Evolutionary conservation across 345 rosid species (phyloP), one percentile per base, ranked within the genome.

Genomic region (Excoecaria cochinchinensis): DNA sequence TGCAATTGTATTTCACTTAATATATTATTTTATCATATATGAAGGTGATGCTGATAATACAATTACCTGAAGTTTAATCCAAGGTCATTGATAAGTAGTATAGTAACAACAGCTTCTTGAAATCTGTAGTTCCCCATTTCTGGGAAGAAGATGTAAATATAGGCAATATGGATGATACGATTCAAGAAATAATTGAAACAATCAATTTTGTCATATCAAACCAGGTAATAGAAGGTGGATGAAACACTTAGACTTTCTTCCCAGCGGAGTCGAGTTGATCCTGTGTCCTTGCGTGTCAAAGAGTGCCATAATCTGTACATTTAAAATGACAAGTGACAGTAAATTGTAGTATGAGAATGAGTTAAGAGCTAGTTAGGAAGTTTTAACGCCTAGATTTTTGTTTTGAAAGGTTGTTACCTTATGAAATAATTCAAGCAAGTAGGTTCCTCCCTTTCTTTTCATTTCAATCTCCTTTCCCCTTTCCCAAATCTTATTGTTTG

Each of bases 71-170:
- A 53, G 22, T n/a, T 14, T 17, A 69, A 52, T 24, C 31, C 17
- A 59, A 44, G 15, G 56, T 17, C 44, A 17, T 10, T 8, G 46
- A 58, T 73, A 52, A 5, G 17, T 25, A 38, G 70, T 73, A 36
- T 19, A n/a, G 47, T 73, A 4, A 1, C 38, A 0, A 22, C 5
- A 63, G 8, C 42, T 22, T 51, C 19, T 60, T 16, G 15, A 17
- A 42, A 8, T 60, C 22, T 24, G 15, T 44, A 38, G 16, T 47
- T 58, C 42, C 39, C 46, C 59, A 6, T 46, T 16, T 3, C 46
- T 70, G 47, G 36, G 48, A 36, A 52, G 50, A 55, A 31, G 48
- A 36, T 36, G 73, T 68, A 38, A 68, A 68, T 15, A 4, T 70
- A 10, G 42, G 24, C 39, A 1, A 60, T 72, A 60, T 1, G 31